These are phyloP conservation scores for Grosmannia clavigera DNA, from an alignment of 2,329 filamentous ascomycete species.

Conservation along the genomic window DNA sequence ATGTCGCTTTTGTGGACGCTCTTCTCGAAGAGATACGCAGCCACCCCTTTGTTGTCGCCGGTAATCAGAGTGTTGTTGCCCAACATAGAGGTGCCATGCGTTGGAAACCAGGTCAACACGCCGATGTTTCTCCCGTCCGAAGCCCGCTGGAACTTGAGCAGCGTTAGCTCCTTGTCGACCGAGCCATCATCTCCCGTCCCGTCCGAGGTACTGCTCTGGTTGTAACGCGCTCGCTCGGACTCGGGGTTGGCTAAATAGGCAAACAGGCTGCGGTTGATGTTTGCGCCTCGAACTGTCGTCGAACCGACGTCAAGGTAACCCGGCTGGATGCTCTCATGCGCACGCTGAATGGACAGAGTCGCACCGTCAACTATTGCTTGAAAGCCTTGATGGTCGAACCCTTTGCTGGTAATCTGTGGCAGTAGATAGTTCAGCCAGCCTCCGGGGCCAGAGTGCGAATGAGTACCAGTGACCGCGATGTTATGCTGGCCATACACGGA, in stretches of 20 bases:
- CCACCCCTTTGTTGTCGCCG: constrained; percentile 89
- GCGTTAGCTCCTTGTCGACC: constrained; percentile 64
- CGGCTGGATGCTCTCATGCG: constrained; percentile 44
- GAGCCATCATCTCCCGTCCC: constrained; percentile 33
- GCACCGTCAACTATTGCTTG: constrained; percentile 77
- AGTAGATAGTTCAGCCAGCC: constrained; percentile 89
- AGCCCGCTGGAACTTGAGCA: constrained; percentile 61
- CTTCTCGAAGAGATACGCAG: constrained; percentile 71
- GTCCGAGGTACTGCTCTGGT: constrained; percentile 22
- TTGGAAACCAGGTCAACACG: constrained; percentile 81
- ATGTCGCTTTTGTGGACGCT: constrained; percentile 38
- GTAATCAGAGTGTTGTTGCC: constrained; percentile 82
- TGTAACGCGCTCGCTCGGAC: constrained; percentile 57
- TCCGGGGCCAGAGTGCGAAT: constrained; percentile 80
- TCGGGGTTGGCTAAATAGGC: constrained; percentile 74
- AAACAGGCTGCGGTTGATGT: constrained; percentile 74
- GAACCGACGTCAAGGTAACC: constrained; percentile 57
- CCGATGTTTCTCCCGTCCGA: constrained; percentile 64
- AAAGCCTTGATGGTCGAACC: constrained; percentile 78
- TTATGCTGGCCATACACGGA: constrained; percentile 65
- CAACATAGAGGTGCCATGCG: constrained; percentile 80
- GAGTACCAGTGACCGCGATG: constrained; percentile 79
- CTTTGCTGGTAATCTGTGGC: constrained; percentile 75
- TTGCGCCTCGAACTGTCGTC: constrained; percentile 53
- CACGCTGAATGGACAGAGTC: constrained; percentile 63